These are phyloP conservation scores for Thalassiosira tumida DNA, from an alignment of 352 stramenopile genomes.

Conservation along the genomic window DNA sequence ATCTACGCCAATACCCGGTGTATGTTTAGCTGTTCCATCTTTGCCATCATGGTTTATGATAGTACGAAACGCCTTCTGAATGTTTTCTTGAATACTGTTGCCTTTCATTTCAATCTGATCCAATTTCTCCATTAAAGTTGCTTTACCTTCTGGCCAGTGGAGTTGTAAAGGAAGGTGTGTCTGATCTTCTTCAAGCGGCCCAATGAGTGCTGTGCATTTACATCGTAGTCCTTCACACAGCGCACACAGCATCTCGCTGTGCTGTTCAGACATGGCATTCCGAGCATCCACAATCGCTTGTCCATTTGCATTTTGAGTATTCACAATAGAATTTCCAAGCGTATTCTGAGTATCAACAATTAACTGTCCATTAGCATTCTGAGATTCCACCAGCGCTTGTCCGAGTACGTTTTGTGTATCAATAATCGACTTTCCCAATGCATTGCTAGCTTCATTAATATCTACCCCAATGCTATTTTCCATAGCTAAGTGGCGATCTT, in stretches of 20 bases:
- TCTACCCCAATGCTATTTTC: no score
- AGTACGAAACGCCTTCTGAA: no score
- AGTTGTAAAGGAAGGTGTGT: conserved; percentile 1
- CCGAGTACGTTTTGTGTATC: background rate
- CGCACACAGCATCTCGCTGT: conserved; percentile 3
- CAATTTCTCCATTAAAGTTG: no score
- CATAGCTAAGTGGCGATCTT: no score
- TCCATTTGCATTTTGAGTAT: no score
- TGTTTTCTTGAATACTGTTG: no score
- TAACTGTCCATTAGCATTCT: conserved; percentile 3
- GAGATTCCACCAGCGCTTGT: conserved; percentile 8
- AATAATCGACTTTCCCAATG: conserved; percentile 7
- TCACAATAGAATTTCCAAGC: no score
- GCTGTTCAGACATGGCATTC: background rate
- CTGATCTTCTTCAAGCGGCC: conserved; percentile 45
- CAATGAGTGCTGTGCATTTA: background rate
- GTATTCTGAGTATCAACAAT: conserved; percentile 7
- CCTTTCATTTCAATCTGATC: no score
- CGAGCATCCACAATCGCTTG: background rate
- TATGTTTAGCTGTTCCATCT: conserved; percentile 17
- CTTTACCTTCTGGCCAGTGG: conserved; percentile 46
- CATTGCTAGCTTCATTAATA: background rate
- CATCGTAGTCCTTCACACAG: background rate
- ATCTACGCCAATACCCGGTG: background rate
- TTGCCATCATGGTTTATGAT: conserved; percentile 32